phyloP scores from a whole-genome alignment of 441 rosid species.

The Breynia disticha region DNA sequence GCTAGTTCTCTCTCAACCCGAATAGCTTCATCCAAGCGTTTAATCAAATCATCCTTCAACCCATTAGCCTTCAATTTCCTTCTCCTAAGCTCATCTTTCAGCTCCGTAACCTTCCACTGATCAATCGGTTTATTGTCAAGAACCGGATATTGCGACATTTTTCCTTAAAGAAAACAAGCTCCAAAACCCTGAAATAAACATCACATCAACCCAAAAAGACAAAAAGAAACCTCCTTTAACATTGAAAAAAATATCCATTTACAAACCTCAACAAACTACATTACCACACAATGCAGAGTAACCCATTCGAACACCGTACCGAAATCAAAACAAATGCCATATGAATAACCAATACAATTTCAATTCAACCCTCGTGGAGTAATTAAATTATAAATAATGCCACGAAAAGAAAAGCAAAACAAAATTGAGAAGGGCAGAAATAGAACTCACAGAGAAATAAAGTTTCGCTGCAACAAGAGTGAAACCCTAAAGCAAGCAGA shows the following conservation, averaged over 20 bases:
- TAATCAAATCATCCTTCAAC: constrained; percentile 84
- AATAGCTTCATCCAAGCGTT: constrained; percentile 69
- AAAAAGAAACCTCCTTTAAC: not conserved
- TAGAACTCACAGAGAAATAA: not conserved
- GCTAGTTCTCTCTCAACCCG: constrained; percentile 47
- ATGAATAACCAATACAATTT: too few species aligned
- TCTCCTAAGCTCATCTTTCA: constrained; percentile 88
- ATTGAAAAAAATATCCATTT: not conserved
- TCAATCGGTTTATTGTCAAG: constrained; percentile 70
- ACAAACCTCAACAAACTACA: too few species aligned
- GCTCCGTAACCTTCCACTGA: constrained; percentile 87
- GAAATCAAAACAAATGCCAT: too few species aligned
- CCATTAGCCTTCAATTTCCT: constrained; percentile 59
- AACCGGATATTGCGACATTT: constrained; percentile 70
- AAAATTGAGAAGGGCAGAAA: too few species aligned
- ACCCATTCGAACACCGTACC: too few species aligned
- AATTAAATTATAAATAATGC: too few species aligned
- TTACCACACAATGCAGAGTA: too few species aligned
- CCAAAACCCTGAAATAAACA: constrained; percentile 12
- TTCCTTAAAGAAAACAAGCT: constrained; percentile 18
- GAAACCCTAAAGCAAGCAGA: not conserved
- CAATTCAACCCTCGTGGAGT: too few species aligned
- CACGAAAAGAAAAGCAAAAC: too few species aligned
- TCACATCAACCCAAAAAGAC: constrained; percentile 3
- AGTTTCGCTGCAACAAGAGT: not conserved